These are phyloP conservation scores for Endotrypanum monterogeii DNA, from an alignment of 208 protist species.

Conservation along the genomic window DNA sequence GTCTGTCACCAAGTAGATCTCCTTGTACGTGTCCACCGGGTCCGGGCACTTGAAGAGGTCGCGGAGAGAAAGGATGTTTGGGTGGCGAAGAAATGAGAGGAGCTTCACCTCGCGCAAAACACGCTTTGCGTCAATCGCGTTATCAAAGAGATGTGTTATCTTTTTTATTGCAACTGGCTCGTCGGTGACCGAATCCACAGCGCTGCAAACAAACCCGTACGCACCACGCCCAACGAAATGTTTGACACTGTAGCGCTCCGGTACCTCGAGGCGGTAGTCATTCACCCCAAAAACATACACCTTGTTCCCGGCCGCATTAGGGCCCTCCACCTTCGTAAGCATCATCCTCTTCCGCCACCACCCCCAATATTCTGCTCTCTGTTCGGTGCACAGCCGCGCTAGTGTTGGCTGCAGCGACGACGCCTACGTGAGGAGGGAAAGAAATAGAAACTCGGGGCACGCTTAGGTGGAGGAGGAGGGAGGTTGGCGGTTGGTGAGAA, in stretches of 20 bases:
- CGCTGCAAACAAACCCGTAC: constrained; percentile 90
- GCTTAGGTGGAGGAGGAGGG: no score
- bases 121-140: constrained; percentile 91
- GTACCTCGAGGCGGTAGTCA: constrained; percentile 62
- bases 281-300: constrained; percentile 73
- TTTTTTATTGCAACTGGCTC: constrained; percentile 98
- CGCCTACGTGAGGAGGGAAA: background rate
- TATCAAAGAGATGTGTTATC: constrained; percentile 95
- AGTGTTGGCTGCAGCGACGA: no score
- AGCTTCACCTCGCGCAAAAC: constrained; percentile 85
- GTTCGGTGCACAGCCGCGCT: background rate
- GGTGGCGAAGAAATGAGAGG: constrained; percentile 67
- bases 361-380: no score
- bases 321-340: constrained; percentile 69
- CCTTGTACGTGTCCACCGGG: constrained; percentile 48
- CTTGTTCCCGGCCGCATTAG: constrained; percentile 64
- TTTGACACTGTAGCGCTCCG: constrained; percentile 67
- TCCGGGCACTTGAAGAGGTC: constrained; percentile 62
- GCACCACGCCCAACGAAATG: constrained; percentile 85
- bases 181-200: constrained; percentile 58
- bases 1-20: constrained; percentile 90
- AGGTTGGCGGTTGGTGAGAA: no score
- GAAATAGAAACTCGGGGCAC: background rate
- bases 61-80: constrained; percentile 82
- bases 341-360: constrained; percentile 34